A percentile compares a stretch with the other conserved stretches of the same genome.
phyloP scores from a whole-genome alignment of 768 basidiomycete genomes.

The Podaxis sp. region DNA sequence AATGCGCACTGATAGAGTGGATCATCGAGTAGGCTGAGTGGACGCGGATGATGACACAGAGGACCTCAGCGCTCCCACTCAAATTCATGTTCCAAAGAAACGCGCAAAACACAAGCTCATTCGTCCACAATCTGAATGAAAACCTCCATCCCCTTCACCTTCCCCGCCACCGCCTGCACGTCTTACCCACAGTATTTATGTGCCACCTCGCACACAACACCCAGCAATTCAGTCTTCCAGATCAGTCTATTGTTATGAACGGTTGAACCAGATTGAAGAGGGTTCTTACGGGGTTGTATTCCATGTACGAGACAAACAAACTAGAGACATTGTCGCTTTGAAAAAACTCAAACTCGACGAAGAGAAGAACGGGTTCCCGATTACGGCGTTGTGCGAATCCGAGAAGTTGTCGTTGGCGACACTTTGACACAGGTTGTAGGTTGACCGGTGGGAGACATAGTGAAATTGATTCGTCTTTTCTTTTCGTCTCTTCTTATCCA shows the following conservation, averaged over 20 bases:
- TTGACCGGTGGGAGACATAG: too few relatives aligned
- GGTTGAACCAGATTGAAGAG: slow-evolving; percentile 97
- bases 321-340: slow-evolving; percentile 93
- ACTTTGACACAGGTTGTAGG: slow-evolving; percentile 80
- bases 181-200: slow-evolving; percentile 54
- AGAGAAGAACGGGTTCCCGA: slow-evolving; percentile 98
- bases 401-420: slow-evolving; percentile 97
- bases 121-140: slow-evolving; percentile 19
- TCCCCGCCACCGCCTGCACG: slow-evolving; percentile 18
- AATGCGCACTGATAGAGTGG: too few relatives aligned
- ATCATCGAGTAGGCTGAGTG: slow-evolving; percentile 42
- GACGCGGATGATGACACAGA: slow-evolving; percentile 45
- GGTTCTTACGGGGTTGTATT: slow-evolving; percentile 99
- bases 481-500: too few relatives aligned
- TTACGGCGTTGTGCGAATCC: slow-evolving; percentile 86
- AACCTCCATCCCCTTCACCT: slow-evolving; percentile 21
- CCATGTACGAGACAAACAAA: slow-evolving; percentile 89
- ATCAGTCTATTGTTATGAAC: slow-evolving; percentile 91
- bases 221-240: slow-evolving; percentile 84
- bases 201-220: slow-evolving; percentile 74
- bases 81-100: slow-evolving; percentile 51
- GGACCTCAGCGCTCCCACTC: slow-evolving; percentile 24
- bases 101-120: slow-evolving; percentile 45
- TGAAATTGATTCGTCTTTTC: too few relatives aligned
- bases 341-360: slow-evolving; percentile 99